Conservation (phyloP, 257 asterid genomes). For the Solanum medicagineum region DNA sequence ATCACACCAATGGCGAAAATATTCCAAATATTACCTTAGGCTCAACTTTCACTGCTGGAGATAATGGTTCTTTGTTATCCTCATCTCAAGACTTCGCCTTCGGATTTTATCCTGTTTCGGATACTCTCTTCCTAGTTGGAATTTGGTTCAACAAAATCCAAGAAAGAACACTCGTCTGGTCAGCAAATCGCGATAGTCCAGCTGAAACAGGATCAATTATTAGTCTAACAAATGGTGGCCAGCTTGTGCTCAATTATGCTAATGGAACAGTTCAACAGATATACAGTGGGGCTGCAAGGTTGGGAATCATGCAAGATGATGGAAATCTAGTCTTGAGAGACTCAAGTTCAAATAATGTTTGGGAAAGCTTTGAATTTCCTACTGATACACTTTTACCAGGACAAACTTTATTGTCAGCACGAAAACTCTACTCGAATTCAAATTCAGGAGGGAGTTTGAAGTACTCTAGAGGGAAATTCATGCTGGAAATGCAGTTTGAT, state of each 20-base stretch:
- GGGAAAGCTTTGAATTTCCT: not conserved
- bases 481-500: not conserved
- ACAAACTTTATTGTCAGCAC: not conserved
- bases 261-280: not conserved
- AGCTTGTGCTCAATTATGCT: not conserved
- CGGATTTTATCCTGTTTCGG: not conserved
- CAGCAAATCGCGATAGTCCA: not conserved
- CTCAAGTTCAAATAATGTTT: not conserved
- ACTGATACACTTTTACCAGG: not conserved
- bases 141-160: not conserved
- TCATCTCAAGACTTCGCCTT: not conserved
- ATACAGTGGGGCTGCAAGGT: not conserved
- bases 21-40: not conserved
- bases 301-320: not conserved
- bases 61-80: not conserved
- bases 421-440: not conserved
- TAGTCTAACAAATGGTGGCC: not conserved
- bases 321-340: not conserved
- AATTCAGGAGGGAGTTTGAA: not conserved
- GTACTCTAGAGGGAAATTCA: not conserved
- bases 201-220: not conserved
- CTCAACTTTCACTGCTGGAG: not conserved
- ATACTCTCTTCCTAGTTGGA: not conserved
- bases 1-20: not conserved
- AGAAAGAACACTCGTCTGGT: not conserved